Evolutionary conservation across 164 flowering plant genomes (phyloP).

Genomic region (Vitis cinerea): DNA sequence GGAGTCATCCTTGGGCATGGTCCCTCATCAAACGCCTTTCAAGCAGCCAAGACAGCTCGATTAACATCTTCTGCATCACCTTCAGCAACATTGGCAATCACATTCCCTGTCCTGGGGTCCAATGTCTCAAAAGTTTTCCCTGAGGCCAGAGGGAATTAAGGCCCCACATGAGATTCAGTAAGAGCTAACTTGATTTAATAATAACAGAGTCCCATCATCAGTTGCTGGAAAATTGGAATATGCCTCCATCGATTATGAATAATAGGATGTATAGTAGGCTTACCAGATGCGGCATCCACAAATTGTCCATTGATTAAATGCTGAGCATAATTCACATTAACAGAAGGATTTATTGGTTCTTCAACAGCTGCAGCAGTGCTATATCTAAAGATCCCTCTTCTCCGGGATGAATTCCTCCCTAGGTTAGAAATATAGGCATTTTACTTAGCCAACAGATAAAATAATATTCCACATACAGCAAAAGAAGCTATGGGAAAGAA

Average conservation of each 20-base stretch:
- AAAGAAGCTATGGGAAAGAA: background rate
- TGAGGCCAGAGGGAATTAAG: constrained; percentile 15
- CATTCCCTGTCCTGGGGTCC: constrained; percentile 72
- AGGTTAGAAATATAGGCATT: background rate
- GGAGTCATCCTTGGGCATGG: constrained; percentile 72
- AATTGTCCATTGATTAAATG: constrained; percentile 65
- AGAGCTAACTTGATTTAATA: background rate
- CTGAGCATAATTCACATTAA: constrained; percentile 38
- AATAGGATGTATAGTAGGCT: background rate
- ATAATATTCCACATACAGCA: too few species aligned
- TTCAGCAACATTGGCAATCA: constrained; percentile 71
- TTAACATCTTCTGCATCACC: constrained; percentile 65
- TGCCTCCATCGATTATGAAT: too few species aligned
- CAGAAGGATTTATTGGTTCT: constrained; percentile 50
- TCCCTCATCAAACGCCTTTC: constrained; percentile 73
- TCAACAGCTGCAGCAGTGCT: constrained; percentile 50
- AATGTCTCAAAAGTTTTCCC: constrained; percentile 65
- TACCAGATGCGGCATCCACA: constrained; percentile 74
- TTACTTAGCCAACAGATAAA: background rate
- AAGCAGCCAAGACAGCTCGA: constrained; percentile 67
- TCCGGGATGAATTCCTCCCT: constrained; percentile 22
- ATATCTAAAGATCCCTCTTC: constrained; percentile 24
- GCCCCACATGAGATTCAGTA: background rate
- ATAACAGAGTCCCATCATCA: background rate
- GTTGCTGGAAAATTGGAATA: background rate